Evolutionary conservation across 164 flowering plant species (phyloP).

Genomic region (Chimonanthus praecox): DNA sequence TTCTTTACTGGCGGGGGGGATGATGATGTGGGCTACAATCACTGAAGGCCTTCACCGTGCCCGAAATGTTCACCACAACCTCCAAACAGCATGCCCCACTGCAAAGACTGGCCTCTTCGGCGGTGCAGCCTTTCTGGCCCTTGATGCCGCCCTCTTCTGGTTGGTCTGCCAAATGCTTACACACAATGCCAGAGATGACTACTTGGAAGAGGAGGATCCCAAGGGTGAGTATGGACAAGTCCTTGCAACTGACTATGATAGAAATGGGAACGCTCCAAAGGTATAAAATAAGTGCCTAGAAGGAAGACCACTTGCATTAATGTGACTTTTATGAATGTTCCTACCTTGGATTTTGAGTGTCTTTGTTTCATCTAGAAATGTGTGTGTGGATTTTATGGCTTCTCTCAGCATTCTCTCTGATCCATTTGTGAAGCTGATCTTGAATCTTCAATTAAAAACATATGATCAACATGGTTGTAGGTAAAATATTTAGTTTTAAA

Average conservation of each 20-base stretch:
- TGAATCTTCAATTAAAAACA: too few relatives aligned
- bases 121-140: constrained; percentile 42
- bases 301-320: not conserved
- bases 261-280: not conserved
- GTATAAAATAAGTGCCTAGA: not conserved
- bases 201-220: constrained; percentile 27
- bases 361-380: not conserved
- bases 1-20: constrained; percentile 44
- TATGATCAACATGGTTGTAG: too few relatives aligned
- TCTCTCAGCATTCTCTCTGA: not conserved
- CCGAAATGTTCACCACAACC: constrained; percentile 28
- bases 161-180: constrained; percentile 41
- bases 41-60: constrained; percentile 54
- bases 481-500: too few relatives aligned
- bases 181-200: constrained; percentile 34
- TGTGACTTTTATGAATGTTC: not conserved
- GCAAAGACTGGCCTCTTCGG: constrained; percentile 51
- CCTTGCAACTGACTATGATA: constrained; percentile 16
- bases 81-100: constrained; percentile 26
- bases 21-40: constrained; percentile 78
- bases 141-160: constrained; percentile 43
- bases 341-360: not conserved
- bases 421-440: too few relatives aligned
- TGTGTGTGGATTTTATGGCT: not conserved
- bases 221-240: constrained; percentile 40